Evolutionary conservation across 176 grass and related monocot species (phyloP), one percentile per base, ranked within the genome.

Genomic region (Canna indica): DNA sequence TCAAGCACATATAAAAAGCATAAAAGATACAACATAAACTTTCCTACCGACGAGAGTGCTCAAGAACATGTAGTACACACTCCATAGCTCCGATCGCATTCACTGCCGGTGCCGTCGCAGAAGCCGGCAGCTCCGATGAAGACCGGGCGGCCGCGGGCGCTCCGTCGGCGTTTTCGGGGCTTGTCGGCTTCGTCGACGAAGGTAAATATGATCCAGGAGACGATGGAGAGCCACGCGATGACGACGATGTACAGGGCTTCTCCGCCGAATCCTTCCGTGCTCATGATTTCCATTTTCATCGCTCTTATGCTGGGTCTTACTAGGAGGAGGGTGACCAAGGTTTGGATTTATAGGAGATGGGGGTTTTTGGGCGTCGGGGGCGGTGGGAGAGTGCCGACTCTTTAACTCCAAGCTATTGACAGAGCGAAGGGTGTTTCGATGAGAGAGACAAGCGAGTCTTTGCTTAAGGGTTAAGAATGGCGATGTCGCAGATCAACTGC

Each of bases 161-260:
- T 54, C 79, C 66, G 47, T n/a, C 85, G 30, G 3, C 72, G 34
- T 29, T 67, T 46, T 8, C 54, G 5, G 3, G 9, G 24, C 18
- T 22, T 36, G 11, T 47, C 78, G 38, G 12, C 59, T 35, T 80
- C 76, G 64, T 84, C 81, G 60, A 79, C 81, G 45, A 77, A 74
- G 38, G 84, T 81, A 81, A 97, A 89, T 65, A 97, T 90, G 84
- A 97, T 90, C 79, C 83, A 86, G 18, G 88, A 87, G 75, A 90
- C 57, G 25, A 89, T 74, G 58, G 80, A 90, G 20, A 97, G 83
- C 93, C 93, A 92, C 20, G 86, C 65, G 68, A 96, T 85, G 76
- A 96, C 70, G n/a, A 83, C 81, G 78, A 77, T 83, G 78, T 91
- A 96, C 41, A 92, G 0, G 46, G 86, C 88, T 60, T 96, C 93